Base-by-base conservation (phyloP, 2,329 filamentous ascomycete species). In the Fusarium multiceps region DNA sequence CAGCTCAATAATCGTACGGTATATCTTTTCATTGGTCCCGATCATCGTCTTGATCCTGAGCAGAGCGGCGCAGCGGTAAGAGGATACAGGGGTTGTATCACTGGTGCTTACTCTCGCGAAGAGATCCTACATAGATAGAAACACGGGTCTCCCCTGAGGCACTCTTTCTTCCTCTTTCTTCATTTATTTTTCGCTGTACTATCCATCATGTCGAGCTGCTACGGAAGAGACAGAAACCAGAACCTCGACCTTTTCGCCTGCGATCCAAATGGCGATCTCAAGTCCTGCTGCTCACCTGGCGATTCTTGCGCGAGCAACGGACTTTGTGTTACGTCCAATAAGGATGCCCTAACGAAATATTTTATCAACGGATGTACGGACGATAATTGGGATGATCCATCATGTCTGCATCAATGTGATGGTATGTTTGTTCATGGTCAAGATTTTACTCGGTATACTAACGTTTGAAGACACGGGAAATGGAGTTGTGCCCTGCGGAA, bases 31-130 rank as follows among this genome's bases (percentile, higher is more conserved):
- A 53, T 53, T 53, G 49, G 49, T 20, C 7, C n/a, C 21, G 18
- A 25, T 37, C 12, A 25, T 27, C 12, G 18, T 13, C 21, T 18
- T n/a, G 3, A 51, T 32, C 18, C 32, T 34, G 21, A 30, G n/a
- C 14, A 25, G 21, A 50, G 47, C 47, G 49, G 49, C 34, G 34
- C 49, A 53, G 49, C 49, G 49, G 49, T 53, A 42, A 53, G 12
- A 42, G n/a, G 18, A 53, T 28, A 41, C 49, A 53, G 34, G 49
- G 49, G n/a, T 53, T 27, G 13, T 42, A 16, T 53, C 49, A 21
- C 49, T 53, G 49, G 34, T 53, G 49, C 49, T 53, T 53, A 53
- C 49, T 42, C 34, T 27, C 10, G 27, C 28, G 48, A 23, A 23
- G 28, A 27, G 18, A 37, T 48, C 4, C 25, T 6, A 37, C 34